A percentile compares a stretch with the other conserved stretches of the same genome.
phyloP scores from a whole-genome alignment of 176 grass and related monocot genomes.

The Pontederia crassipes region DNA sequence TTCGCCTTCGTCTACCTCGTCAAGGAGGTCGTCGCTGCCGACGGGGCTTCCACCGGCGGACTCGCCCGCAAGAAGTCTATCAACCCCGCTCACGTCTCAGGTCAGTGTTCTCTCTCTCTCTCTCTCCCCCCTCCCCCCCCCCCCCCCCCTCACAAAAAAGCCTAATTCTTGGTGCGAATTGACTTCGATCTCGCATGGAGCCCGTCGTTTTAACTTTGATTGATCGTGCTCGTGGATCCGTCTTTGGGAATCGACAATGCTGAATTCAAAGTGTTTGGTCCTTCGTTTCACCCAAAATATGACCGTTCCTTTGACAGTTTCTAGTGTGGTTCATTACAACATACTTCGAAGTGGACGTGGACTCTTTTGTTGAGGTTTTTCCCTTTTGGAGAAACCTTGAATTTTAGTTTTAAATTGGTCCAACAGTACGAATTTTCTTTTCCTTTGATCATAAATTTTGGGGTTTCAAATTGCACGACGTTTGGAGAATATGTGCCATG shows the following conservation, averaged over 20 bases:
- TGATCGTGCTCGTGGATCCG: background rate
- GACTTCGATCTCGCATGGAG: too few species aligned
- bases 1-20: constrained; percentile 68
- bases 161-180: background rate
- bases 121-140: too few species aligned
- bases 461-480: background rate
- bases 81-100: constrained; percentile 75
- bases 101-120: constrained; percentile 23
- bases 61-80: constrained; percentile 61
- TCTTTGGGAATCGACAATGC: background rate
- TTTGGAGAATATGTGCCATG: background rate
- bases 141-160: background rate
- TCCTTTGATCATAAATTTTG: background rate
- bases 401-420: too few species aligned
- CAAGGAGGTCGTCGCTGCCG: constrained; percentile 49
- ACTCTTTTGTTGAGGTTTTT: too few species aligned
- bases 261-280: background rate
- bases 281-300: background rate
- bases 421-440: background rate
- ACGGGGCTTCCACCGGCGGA: constrained; percentile 8
- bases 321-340: background rate
- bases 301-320: background rate
- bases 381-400: too few species aligned
- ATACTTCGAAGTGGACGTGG: too few species aligned
- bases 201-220: too few species aligned